phyloP scores from a whole-genome alignment of 768 basidiomycete species.

The Trametes coccinea region DNA sequence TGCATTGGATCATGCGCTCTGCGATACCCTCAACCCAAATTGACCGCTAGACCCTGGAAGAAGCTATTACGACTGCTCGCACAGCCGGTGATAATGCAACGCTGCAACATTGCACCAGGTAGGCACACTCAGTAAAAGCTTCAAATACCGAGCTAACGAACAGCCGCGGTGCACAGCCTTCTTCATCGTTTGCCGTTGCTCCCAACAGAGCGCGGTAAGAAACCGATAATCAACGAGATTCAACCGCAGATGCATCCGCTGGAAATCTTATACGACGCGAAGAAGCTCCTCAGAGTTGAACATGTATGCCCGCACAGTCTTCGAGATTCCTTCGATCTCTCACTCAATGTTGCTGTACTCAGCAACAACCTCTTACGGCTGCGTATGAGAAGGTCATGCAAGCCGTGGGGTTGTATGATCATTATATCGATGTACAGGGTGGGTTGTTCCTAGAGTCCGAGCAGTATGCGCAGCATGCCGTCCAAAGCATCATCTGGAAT shows the following conservation, averaged over 20 bases:
- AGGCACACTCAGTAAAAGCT: constrained; percentile 2
- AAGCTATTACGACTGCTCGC: constrained; percentile 78
- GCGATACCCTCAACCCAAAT: not conserved
- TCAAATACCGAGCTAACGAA: not conserved
- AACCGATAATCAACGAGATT: constrained; percentile 65
- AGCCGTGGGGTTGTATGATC: constrained; percentile 68
- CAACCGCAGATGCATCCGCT: constrained; percentile 75
- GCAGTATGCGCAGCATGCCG: constrained; percentile 71
- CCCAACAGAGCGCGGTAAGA: constrained; percentile 44
- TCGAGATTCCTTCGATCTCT: not conserved
- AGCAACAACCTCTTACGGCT: constrained; percentile 72
- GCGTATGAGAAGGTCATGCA: constrained; percentile 70
- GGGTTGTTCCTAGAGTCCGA: constrained; percentile 52
- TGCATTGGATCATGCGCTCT: not conserved
- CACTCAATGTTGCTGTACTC: not conserved
- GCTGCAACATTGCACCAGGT: constrained; percentile 82
- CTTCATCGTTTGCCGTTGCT: constrained; percentile 62
- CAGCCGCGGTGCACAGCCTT: constrained; percentile 45
- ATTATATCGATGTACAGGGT: constrained; percentile 63
- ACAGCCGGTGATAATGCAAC: constrained; percentile 69
- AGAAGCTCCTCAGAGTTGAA: constrained; percentile 69
- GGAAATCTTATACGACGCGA: constrained; percentile 75
- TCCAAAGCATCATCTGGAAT: constrained; percentile 73
- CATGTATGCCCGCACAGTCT: constrained; percentile 43
- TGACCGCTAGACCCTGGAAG: constrained; percentile 57